Base-by-base conservation (phyloP, 805 yeast species). In the Candida dajiaensis region DNA sequence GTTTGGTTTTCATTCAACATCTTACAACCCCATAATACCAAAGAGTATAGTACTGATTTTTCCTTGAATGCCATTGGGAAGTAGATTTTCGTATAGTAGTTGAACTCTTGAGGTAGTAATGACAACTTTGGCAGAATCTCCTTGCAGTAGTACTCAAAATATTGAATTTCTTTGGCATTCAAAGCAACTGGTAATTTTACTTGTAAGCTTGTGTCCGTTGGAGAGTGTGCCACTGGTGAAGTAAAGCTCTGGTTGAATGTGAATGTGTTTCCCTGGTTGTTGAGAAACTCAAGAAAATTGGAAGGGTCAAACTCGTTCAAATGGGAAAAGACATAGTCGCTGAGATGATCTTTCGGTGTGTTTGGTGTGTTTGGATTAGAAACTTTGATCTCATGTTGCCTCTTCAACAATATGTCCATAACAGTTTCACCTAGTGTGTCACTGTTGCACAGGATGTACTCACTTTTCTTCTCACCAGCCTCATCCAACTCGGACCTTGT, bases 1-100 rank as follows among this genome's bases (percentile, higher is more conserved):
- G 48, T 29, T 42, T 47, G 21, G 31, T 43, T 41, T 22, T 45
- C 49, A 46, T 50, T 18, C 45, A 43, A 8, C 46, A 43, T 37
- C 23, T 42, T 64, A 11, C 74, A 76, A 49, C 83, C 79, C 83
- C 83, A 79, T 0, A 78, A 73, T 4, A 78, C 71, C 10, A 79
- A 49, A 1, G 71, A 69, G 47, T 70, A 67, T 18, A 78, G 58
- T 3, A 76, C 72, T 0, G 75, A 59, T 39, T 65, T 66, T 44
- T 72, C 73, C 21, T 55, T 57, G 25, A 64, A 50, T 0, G 83
- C 81, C 54, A 77, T 61, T 15, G 70, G 68, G 12, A 79, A 54
- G 46, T 74, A 71, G 40, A 73, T 70, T 16, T 68, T 67, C 12
- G 70, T 55, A 51, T 73, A 79, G 50, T 69, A 72, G 59, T 77